Evolutionary conservation across 805 yeast genomes (phyloP), one percentile per base, ranked within the genome.

Genomic region (Pichia nanzhaoensis): DNA sequence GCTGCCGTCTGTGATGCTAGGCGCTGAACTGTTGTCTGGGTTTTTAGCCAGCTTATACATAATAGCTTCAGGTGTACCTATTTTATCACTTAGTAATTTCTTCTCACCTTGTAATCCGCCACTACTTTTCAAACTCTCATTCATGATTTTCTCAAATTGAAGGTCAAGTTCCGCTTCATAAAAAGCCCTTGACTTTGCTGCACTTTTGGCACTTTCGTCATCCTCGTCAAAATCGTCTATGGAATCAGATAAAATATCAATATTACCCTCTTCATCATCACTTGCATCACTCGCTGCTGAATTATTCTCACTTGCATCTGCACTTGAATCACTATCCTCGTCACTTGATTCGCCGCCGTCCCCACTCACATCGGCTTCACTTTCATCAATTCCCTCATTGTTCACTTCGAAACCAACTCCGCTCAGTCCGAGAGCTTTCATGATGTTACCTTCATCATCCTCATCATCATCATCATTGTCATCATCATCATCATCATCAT

Each of bases 71-170:
- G 61, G 64, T 14, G 67, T 59, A 5, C 66, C 59, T 21, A 68
- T 73, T 47, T 28, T 45, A 31, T 38, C 47, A 41, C 40, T 34
- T 20, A 50, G 33, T 4, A 22, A 31, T 3, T 36, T 39, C n/a
- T 37, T 39, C 2, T 18, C 27, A 4, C 16, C 18, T 19, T 34
- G 35, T 19, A 39, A 28, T 14, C 43, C 20, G 4, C 42, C 80
- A n/a, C 64, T 54, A 48, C 80, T 66, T 55, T 36, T 33, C 3
- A 45, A 20, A 30, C 45, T 37, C 30, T 39, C 49, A 10, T 35
- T 31, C 20, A 47, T 24, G 19, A 82, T 60, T 42, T 61, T 65
- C 46, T 73, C 74, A 48, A 78, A 75, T 53, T 82, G 84, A 41
- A 63, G 69, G 33, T 81, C 87, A 40, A 84, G 51, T 10, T 55